These are phyloP conservation scores for Podospora sp. DNA, from an alignment of 495 filamentous ascomycete species.

Conservation along the genomic window DNA sequence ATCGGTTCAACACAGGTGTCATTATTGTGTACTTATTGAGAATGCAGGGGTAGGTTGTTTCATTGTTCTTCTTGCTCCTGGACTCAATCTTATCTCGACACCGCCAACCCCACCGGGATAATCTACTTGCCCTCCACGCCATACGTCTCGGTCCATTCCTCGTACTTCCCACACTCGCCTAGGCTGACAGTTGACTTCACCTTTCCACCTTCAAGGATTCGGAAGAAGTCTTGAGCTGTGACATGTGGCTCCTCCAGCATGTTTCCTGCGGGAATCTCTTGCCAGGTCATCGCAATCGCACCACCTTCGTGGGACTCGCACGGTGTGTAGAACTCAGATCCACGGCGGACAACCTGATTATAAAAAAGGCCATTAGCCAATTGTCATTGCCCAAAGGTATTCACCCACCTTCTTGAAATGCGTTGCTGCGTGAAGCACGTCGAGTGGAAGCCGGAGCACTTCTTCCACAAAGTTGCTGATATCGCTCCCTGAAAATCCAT, in stretches of 20 bases:
- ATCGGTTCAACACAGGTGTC: no score
- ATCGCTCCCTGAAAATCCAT: constrained; percentile 93
- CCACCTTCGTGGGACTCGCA: constrained; percentile 81
- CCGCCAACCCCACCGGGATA: no score
- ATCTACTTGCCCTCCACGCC: constrained; percentile 88
- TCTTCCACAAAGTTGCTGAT: constrained; percentile 90
- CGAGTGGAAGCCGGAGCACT: constrained; percentile 88
- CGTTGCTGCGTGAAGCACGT: constrained; percentile 88
- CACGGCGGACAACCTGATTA: not conserved
- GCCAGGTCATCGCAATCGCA: constrained; percentile 88
- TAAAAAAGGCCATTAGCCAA: not conserved
- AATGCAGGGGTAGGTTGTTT: no score
- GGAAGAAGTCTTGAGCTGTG: constrained; percentile 83
- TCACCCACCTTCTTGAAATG: constrained; percentile 83
- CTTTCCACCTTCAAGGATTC: constrained; percentile 66
- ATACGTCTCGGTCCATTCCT: constrained; percentile 91
- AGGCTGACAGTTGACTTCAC: constrained; percentile 82
- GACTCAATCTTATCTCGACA: no score
- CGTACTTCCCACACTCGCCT: constrained; percentile 75
- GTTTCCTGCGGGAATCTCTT: constrained; percentile 74
- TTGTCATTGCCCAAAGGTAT: no score
- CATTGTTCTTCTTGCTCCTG: no score
- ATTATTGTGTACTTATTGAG: no score
- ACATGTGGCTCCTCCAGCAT: constrained; percentile 77
- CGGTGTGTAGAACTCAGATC: constrained; percentile 67